Base-by-base conservation (phyloP, 1,284 basidiomycete genomes). In the Phlebopus sp. region DNA sequence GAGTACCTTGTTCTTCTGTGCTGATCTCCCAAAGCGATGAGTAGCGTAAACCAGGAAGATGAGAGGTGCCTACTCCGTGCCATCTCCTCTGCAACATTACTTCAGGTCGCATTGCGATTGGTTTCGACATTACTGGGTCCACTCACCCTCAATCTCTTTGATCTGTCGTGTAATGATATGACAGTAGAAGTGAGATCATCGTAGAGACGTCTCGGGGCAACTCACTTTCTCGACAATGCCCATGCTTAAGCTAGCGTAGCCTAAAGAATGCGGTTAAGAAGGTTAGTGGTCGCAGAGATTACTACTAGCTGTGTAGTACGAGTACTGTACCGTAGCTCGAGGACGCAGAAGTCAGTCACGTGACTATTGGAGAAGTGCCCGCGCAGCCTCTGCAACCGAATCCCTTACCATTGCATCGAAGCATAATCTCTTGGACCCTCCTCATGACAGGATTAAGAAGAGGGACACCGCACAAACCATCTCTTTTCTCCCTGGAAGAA, bases 101-200 rank as follows among this genome's bases (percentile, higher is more conserved):
- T 19, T 36, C 9, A 36, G 5, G 13, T 41, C 64, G 21, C 21
- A 31, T 21, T 62, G 49, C 21, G 21, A 15, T 36, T 42, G 13
- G 51, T 40, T 23, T 37, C 9, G 27, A 29, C n/a, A n/a, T n/a
- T n/a, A n/a, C 25, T 29, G 5, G 10, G 18, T 1, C 8, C 17
- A 35, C 62, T 72, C 64, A 92, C 90, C 90, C 78, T 96, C 90
- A 55, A 95, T 94, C 66, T 91, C 91, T 69, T 93, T 93, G 56
- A 95, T 94, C 90, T 92, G 23, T 4, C 27, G 27, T 11, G 10
- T 11, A 8, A 23, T 1, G 27, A 19, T 18, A 34, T 18, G 27
- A 13, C 7, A 19, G 19, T 18, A 41, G 39, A 5, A 19, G 42
- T 42, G 18, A 36, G 35, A 2, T 4, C 3, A 35, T 7, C 3